These are phyloP conservation scores for Bruguiera gymnorhiza DNA, from an alignment of 345 rosid genomes.

Conservation along the genomic window DNA sequence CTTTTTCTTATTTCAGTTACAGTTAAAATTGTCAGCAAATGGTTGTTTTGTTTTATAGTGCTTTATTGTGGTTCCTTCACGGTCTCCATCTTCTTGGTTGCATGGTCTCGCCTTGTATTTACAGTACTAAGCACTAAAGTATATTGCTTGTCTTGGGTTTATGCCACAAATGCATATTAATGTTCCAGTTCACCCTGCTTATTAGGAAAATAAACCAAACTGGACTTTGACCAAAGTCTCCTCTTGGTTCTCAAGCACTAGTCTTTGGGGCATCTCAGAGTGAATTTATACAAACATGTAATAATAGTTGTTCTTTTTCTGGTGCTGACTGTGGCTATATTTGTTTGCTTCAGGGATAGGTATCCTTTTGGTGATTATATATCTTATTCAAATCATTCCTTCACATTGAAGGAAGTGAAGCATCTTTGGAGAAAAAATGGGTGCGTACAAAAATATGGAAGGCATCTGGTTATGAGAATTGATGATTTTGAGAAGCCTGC, in stretches of 20 bases:
- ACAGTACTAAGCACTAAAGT: too few species aligned
- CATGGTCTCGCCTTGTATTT: too few species aligned
- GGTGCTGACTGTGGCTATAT: slow-evolving; percentile 4
- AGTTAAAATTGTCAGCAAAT: neutral
- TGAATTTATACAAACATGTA: neutral
- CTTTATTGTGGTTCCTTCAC: neutral
- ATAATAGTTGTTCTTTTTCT: neutral
- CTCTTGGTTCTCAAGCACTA: too few species aligned
- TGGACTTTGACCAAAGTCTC: too few species aligned
- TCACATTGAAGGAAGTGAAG: slow-evolving; percentile 78
- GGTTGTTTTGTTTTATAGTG: neutral
- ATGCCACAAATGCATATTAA: too few species aligned
- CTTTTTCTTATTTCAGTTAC: slow-evolving; percentile 29
- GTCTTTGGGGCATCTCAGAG: neutral
- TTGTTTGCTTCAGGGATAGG: slow-evolving; percentile 55
- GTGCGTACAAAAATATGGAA: slow-evolving; percentile 56
- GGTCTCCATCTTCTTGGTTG: neutral
- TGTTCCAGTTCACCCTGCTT: too few species aligned
- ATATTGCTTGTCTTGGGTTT: too few species aligned
- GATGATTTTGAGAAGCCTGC: slow-evolving; percentile 94
- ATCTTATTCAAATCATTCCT: slow-evolving; percentile 65
- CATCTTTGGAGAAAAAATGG: slow-evolving; percentile 83
- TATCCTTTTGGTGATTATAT: slow-evolving; percentile 93
- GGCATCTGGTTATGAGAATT: slow-evolving; percentile 70
- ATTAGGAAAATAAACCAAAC: too few species aligned